Base-by-base conservation (phyloP, 306 rosid species). In the Medicago lupulina region DNA sequence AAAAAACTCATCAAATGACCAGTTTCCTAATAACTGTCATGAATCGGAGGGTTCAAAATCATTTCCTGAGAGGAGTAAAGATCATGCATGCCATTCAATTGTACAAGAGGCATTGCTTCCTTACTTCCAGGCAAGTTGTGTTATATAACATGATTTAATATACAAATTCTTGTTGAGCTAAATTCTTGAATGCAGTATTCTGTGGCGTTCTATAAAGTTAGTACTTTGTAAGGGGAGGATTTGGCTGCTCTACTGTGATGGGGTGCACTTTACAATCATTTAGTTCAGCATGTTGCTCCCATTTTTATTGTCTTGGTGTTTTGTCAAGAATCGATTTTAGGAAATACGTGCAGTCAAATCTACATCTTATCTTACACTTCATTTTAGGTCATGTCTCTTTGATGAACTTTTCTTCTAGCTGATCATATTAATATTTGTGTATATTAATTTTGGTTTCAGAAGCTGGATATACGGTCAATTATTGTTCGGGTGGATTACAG, bases 41-140 rank as follows among this genome's bases (percentile, higher is more conserved):
- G 88, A 89, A 81, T 60, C 79, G 71, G 92, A 88, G 81, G 85
- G 71, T 80, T 87, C 93, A 82, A 82, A 86, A 75, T 64, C 67
- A 71, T 82, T 82, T 73, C 83, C 80, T 18, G 81, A 50, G 34
- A 82, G 78, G 34, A 49, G 76, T 63, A 77, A 79, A 64, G 78
- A 77, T 82, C 79, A 51, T 73, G 64, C 81, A 46, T 65, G 78
- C 73, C 84, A 74, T 73, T 75, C 81, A 23, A 66, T 91, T 84
- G 89, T 71, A 63, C 87, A 83, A 73, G 98, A 92, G 79, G 98
- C 97, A 63, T 80, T 92, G 84, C 98, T 95, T 88, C 98, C 98
- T 28, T 95, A 87, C 85, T 95, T 95, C 80, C 98, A 95, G 98
- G 98, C 82, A 82, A 88, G 94, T 87, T 50, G 49, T 38, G 41